phyloP scores from a whole-genome alignment of 2,329 filamentous ascomycete species.

The Metarhizium anisopliae region DNA sequence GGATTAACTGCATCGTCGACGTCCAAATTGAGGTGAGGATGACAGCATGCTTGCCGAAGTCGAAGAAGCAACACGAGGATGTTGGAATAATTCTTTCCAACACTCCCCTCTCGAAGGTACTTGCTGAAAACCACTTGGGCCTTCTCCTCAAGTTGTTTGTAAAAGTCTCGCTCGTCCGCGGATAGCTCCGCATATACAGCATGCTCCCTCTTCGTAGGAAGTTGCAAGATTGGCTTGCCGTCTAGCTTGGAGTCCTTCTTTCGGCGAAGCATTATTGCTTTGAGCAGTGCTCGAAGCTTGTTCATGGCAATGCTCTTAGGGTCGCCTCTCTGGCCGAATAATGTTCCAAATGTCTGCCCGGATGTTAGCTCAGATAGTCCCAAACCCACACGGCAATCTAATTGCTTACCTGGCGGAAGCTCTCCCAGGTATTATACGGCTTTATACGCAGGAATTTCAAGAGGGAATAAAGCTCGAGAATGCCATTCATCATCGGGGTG shows the following conservation, averaged over 20 bases:
- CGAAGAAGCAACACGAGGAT: conserved; percentile 75
- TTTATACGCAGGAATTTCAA: conserved; percentile 68
- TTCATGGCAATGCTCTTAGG: conserved; percentile 57
- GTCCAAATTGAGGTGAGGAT: conserved; percentile 21
- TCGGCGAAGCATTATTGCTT: conserved; percentile 72
- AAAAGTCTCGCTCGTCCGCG: conserved; percentile 66
- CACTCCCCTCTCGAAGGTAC: conserved; percentile 59
- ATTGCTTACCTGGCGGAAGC: conserved; percentile 48
- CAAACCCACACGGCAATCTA: background rate
- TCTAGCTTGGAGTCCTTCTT: conserved; percentile 74
- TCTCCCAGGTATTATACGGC: conserved; percentile 58
- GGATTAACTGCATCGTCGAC: conserved; percentile 31
- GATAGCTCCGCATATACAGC: conserved; percentile 66
- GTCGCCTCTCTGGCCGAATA: conserved; percentile 31
- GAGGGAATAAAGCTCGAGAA: conserved; percentile 69
- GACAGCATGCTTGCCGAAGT: conserved; percentile 61
- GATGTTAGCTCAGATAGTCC: conserved; percentile 8
- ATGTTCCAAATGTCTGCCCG: conserved; percentile 30
- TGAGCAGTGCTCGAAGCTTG: conserved; percentile 65
- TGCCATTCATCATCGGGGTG: conserved; percentile 82
- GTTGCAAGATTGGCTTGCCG: conserved; percentile 68
- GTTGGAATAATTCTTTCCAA: conserved; percentile 64
- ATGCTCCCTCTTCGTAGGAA: conserved; percentile 69
- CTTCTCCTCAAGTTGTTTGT: conserved; percentile 61
- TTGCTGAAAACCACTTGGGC: conserved; percentile 67